phyloP scores from a whole-genome alignment of 768 basidiomycete species.

The Xerocomus spinulosus region DNA sequence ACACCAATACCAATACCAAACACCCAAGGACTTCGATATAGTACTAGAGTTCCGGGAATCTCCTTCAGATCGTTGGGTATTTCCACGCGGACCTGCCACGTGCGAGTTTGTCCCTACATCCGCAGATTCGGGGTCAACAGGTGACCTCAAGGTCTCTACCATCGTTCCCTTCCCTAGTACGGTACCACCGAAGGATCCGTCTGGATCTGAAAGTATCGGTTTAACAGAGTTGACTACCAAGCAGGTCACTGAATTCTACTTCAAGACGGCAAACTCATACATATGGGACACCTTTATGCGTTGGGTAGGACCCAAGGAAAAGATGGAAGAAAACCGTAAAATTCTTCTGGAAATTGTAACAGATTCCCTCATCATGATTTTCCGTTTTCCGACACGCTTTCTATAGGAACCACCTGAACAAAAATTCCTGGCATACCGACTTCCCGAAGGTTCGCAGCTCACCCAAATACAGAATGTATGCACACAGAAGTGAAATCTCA shows the following conservation, averaged over 20 bases:
- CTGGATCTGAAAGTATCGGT: constrained; percentile 10
- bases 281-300: constrained; percentile 56
- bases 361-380: background rate
- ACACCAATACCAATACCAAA: constrained; percentile 22
- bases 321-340: constrained; percentile 45
- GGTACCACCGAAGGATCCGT: constrained; percentile 9
- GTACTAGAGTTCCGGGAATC: constrained; percentile 68
- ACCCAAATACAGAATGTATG: constrained; percentile 58
- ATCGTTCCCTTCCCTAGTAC: constrained; percentile 41
- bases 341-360: constrained; percentile 45
- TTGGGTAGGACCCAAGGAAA: constrained; percentile 59
- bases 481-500: background rate
- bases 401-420: constrained; percentile 41
- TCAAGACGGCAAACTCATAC: constrained; percentile 43
- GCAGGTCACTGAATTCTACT: constrained; percentile 42
- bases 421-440: constrained; percentile 52
- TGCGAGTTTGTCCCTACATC: constrained; percentile 38
- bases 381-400: background rate
- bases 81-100: constrained; percentile 56
- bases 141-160: constrained; percentile 40
- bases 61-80: constrained; percentile 58
- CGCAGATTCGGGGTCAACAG: constrained; percentile 11
- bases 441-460: constrained; percentile 53
- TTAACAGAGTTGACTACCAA: constrained; percentile 9
- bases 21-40: constrained; percentile 61